Conservation (phyloP, 345 rosid species). For the Hibiscus mutabilis region DNA sequence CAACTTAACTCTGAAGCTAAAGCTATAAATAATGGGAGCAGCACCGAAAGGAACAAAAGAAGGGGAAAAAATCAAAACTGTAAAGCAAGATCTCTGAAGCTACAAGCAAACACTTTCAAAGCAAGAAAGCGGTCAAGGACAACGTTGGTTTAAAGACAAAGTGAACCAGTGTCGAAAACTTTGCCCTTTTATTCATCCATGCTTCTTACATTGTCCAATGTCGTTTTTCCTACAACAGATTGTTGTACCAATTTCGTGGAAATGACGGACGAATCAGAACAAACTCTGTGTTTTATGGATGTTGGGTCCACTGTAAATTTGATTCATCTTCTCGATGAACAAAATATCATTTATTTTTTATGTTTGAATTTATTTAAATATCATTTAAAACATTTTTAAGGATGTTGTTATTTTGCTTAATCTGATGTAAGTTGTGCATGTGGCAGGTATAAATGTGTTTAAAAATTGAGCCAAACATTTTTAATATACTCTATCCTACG, state of each 20-base stretch:
- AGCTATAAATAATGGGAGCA: neutral
- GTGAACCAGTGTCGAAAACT: conserved; percentile 8
- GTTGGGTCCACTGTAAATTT: too few species aligned
- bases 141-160: conserved; percentile 13
- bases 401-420: too few species aligned
- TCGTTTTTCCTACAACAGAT: neutral
- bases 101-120: neutral
- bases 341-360: too few species aligned
- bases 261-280: conserved; percentile 8
- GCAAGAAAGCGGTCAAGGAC: conserved; percentile 11
- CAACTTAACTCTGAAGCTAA: neutral
- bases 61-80: neutral
- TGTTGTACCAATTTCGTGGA: neutral
- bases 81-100: neutral
- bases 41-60: neutral
- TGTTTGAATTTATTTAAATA: too few species aligned
- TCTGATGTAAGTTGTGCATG: too few species aligned
- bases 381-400: too few species aligned
- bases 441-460: too few species aligned
- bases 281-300: too few species aligned
- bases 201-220: neutral
- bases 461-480: too few species aligned
- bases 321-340: too few species aligned
- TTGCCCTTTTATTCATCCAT: neutral
- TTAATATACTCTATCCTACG: too few species aligned